Conservation (phyloP, 192 early-diverging fungal species). For the Cladochytrium replicatum region DNA sequence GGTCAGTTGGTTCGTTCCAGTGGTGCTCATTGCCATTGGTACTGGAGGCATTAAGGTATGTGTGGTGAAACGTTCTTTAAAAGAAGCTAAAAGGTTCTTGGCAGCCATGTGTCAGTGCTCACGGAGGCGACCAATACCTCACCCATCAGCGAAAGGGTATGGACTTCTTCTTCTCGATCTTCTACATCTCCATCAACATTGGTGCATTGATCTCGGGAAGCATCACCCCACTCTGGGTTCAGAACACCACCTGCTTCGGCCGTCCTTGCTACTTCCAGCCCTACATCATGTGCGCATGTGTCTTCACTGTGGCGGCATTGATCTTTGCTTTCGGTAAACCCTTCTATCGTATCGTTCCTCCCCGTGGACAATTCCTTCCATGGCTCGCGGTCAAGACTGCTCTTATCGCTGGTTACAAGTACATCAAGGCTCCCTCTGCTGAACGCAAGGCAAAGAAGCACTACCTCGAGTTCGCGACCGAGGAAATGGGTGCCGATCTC, state of each 20-base stretch:
- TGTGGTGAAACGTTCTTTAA: no score
- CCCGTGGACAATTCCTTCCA: slow-evolving; percentile 45
- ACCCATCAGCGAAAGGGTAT: slow-evolving; percentile 28
- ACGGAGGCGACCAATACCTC: slow-evolving; percentile 50
- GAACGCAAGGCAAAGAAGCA: background rate
- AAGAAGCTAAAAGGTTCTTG: no score
- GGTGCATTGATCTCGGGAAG: slow-evolving; percentile 44
- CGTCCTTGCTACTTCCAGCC: slow-evolving; percentile 34
- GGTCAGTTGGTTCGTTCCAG: no score
- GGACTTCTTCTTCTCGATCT: slow-evolving; percentile 44
- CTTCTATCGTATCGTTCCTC: slow-evolving; percentile 54
- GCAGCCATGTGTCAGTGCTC: slow-evolving; percentile 42
- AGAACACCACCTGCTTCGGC: slow-evolving; percentile 19
- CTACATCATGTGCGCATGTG: slow-evolving; percentile 29
- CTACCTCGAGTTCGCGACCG: no score
- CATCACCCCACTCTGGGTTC: slow-evolving; percentile 35
- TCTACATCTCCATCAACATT: slow-evolving; percentile 46
- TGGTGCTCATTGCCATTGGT: slow-evolving; percentile 44
- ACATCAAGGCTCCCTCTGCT: background rate
- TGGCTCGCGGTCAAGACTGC: slow-evolving; percentile 28
- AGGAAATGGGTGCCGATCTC: no score
- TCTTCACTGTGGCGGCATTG: slow-evolving; percentile 29
- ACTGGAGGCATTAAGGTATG: slow-evolving; percentile 59
- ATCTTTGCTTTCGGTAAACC: slow-evolving; percentile 40
- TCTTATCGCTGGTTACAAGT: no score